Evolutionary conservation across 75 land plant genomes (phyloP), one percentile per base, ranked within the genome.

Genomic region (Adiantum capillusveneris): DNA sequence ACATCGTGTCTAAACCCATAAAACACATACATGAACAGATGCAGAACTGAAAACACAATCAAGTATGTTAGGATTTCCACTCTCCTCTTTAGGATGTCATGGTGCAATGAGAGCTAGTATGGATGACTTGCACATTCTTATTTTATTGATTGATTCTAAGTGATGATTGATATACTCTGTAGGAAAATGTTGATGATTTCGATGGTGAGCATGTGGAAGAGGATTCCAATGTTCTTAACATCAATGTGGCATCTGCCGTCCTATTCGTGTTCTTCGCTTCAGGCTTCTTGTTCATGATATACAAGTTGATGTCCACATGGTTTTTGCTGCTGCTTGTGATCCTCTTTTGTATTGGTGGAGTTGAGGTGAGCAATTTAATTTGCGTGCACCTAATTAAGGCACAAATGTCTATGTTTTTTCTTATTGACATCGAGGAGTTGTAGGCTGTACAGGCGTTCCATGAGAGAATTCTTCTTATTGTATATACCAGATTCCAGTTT

Each of bases 271-370:
- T 88, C 31, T 57, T 88, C 58, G 97, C 97, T 37, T 92, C 97
- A 39, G 76, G 78, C 66, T 92, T 92, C 77, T 68, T 92, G 72
- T 46, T 92, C 44, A 64, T 92, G 58, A 86, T 92, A 28, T 92
- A 92, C 76, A 74, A 76, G 53, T 66, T 78, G 11, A 91, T 91
- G 97, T 91, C 97, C 0, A 46, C 34, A 52, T 87, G 89, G 97
- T 92, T 92, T 65, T 30, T 92, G 55, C 76, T 82, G 57, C 63
- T 92, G 61, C 82, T 92, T 75, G 84, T 92, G 67, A 80, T 88
- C 58, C 64, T 92, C 21, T 92, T 92, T 58, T 92, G 89, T 78
- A 87, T 92, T 57, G 97, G 97, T 51, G 97, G 97, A 14, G 75
- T 80, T 42, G 97, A 92, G 97, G 97, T 91, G 29, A 26, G 78